Conservation (phyloP, 2,329 filamentous ascomycete genomes). For the Aspergillus alliaceus region DNA sequence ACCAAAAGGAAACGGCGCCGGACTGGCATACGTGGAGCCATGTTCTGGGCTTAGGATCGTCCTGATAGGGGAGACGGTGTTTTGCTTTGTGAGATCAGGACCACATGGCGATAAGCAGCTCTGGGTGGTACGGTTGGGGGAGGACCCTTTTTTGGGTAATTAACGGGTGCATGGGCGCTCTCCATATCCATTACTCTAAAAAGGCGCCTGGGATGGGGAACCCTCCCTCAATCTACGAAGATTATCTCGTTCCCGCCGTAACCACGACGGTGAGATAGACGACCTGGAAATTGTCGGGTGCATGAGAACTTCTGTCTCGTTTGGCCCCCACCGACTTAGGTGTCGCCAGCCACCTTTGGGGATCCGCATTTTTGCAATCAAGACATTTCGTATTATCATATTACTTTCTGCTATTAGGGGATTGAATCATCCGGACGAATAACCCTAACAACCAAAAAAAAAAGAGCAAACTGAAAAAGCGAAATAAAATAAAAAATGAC, state of each 20-base stretch:
- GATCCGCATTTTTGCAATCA: slow-evolving; percentile 12
- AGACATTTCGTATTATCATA: neutral
- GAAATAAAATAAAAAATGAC: neutral
- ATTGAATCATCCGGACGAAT: neutral
- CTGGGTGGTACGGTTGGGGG: slow-evolving; percentile 9
- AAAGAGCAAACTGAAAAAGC: neutral
- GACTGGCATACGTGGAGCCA: slow-evolving; percentile 17
- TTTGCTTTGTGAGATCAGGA: slow-evolving; percentile 12
- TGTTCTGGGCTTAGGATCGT: slow-evolving; percentile 14
- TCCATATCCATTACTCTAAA: neutral
- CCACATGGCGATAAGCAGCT: slow-evolving; percentile 24
- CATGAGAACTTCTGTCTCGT: slow-evolving; percentile 1
- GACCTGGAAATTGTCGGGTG: neutral
- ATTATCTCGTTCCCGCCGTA: neutral
- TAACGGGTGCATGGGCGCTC: neutral
- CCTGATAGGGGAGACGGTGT: slow-evolving; percentile 14
- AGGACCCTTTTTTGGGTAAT: neutral
- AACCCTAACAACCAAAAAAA: too few species aligned
- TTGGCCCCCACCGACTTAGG: slow-evolving; percentile 18
- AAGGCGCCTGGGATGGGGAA: neutral
- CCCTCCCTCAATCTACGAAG: neutral
- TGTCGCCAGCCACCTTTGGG: slow-evolving; percentile 16
- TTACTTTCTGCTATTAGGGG: slow-evolving; percentile 3
- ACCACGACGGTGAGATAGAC: neutral
- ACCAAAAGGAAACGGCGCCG: slow-evolving; percentile 7